Evolutionary conservation across 2,329 filamentous ascomycete species (phyloP).

Genomic region (Polychaeton citri): DNA sequence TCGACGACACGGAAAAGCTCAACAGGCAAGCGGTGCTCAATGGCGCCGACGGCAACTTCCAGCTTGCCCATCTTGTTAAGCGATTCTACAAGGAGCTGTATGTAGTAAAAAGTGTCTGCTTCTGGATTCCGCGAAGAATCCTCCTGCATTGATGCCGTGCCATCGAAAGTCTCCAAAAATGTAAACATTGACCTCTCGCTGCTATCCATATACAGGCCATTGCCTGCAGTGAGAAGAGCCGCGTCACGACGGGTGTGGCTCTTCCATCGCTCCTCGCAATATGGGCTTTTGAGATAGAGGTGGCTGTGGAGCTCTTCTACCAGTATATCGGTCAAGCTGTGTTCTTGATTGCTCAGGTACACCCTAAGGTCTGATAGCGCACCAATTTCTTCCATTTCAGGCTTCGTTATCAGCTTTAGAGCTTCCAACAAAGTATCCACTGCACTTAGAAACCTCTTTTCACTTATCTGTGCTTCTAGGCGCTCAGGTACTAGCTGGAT

Average conservation of each 20-base stretch:
- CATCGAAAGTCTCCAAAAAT: slow-evolving; percentile 45
- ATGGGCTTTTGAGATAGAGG: slow-evolving; percentile 92
- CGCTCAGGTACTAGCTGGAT: slow-evolving; percentile 81
- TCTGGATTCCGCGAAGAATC: slow-evolving; percentile 90
- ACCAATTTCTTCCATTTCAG: slow-evolving; percentile 83
- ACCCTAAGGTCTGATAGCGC: slow-evolving; percentile 72
- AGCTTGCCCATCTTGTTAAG: slow-evolving; percentile 79
- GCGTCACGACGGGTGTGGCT: slow-evolving; percentile 49
- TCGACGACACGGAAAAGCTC: slow-evolving; percentile 90
- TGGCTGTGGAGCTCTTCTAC: slow-evolving; percentile 97
- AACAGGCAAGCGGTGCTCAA: slow-evolving; percentile 85
- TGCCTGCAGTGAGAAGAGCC: slow-evolving; percentile 5
- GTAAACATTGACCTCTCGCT: slow-evolving; percentile 43
- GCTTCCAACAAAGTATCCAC: slow-evolving; percentile 87
- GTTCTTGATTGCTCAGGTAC: slow-evolving; percentile 89
- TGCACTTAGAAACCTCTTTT: slow-evolving; percentile 86
- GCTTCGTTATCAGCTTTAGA: slow-evolving; percentile 66
- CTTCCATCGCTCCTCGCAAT: slow-evolving; percentile 94
- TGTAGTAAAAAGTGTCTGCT: slow-evolving; percentile 88
- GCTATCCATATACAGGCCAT: slow-evolving; percentile 15
- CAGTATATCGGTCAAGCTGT: slow-evolving; percentile 79
- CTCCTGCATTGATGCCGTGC: slow-evolving; percentile 51
- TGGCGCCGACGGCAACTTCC: slow-evolving; percentile 72
- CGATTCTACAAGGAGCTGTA: slow-evolving; percentile 74
- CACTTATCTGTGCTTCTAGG: slow-evolving; percentile 84